Percentiles rank a stretch among this genome's conserved stretches.
These are phyloP conservation scores for Apiospora saccharicola DNA, from an alignment of 2,329 filamentous ascomycete genomes.

Conservation along the genomic window DNA sequence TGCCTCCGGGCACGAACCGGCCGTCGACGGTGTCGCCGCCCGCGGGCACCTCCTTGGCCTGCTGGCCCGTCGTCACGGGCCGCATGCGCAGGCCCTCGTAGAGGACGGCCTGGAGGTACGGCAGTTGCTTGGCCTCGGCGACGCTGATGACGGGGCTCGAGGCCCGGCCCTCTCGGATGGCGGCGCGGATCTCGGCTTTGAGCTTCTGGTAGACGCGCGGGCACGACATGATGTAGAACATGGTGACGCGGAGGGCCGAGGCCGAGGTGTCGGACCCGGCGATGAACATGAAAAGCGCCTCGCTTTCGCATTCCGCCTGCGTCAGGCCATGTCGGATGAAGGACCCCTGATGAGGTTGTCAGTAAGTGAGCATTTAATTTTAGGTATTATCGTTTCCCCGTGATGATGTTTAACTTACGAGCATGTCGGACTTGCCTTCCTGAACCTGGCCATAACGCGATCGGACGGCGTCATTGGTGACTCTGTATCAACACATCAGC, in stretches of 20 bases:
- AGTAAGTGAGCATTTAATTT: not conserved
- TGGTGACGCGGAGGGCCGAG: conserved; percentile 52
- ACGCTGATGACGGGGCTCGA: conserved; percentile 38
- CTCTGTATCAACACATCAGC: conserved; percentile 19
- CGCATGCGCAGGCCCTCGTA: conserved; percentile 46
- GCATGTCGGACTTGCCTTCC: conserved; percentile 29
- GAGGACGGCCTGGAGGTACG: conserved; percentile 45
- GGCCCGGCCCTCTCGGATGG: conserved; percentile 35
- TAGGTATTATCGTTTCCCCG: not conserved
- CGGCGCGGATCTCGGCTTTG: conserved; percentile 51
- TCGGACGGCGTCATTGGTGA: conserved; percentile 27
- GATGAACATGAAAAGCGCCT: conserved; percentile 36
- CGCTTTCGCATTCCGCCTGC: conserved; percentile 37
- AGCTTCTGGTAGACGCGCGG: conserved; percentile 52
- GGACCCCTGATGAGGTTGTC: conserved; percentile 34
- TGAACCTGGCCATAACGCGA: conserved; percentile 22
- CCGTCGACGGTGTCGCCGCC: conserved; percentile 40
- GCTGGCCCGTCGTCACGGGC: conserved; percentile 40
- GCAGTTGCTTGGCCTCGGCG: conserved; percentile 39
- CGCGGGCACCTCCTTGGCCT: conserved; percentile 36
- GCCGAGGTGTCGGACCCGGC: conserved; percentile 57
- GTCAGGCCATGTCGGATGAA: conserved; percentile 41
- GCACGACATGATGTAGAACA: conserved; percentile 55
- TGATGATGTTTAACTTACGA: conserved; percentile 30
- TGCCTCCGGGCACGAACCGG: conserved; percentile 47